Evolutionary conservation across 176 grass and related monocot genomes (phyloP).

Genomic region (Cymbopogon citratus): DNA sequence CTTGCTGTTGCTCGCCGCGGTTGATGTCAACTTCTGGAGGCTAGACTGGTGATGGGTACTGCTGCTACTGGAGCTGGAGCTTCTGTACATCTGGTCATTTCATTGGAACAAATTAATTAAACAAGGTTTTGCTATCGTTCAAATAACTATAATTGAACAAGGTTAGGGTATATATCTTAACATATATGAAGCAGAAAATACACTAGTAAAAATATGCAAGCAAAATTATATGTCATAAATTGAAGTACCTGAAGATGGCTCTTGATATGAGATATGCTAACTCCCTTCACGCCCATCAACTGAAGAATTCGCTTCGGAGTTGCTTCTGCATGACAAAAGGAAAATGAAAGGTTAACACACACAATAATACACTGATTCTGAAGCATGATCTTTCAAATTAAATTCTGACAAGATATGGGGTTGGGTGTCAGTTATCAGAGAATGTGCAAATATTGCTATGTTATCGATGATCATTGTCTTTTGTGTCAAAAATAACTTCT

Average conservation of each 20-base stretch:
- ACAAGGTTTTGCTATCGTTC: not conserved
- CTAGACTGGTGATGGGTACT: conserved; percentile 17
- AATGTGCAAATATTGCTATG: not conserved
- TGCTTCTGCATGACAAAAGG: conserved; percentile 52
- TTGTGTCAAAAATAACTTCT: not conserved
- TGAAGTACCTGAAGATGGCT: conserved; percentile 86
- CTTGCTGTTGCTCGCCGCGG: conserved; percentile 18
- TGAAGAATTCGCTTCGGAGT: conserved; percentile 90
- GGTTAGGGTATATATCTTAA: not conserved
- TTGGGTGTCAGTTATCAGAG: not conserved
- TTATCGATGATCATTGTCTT: not conserved
- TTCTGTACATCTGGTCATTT: conserved; percentile 65
- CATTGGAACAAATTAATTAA: not conserved
- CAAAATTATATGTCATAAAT: not conserved
- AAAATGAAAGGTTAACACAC: conserved; percentile 6
- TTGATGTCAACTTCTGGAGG: conserved; percentile 29
- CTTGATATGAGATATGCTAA: conserved; percentile 91
- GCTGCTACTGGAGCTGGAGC: conserved; percentile 32
- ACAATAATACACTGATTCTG: not conserved
- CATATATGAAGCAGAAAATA: not conserved
- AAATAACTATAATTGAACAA: not conserved
- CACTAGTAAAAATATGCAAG: not conserved
- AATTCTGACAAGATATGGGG: not conserved
- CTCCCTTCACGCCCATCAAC: conserved; percentile 62
- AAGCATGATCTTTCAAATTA: not conserved